Base-by-base conservation (phyloP, 192 early-diverging fungal species). In the Spinellus fusiger region DNA sequence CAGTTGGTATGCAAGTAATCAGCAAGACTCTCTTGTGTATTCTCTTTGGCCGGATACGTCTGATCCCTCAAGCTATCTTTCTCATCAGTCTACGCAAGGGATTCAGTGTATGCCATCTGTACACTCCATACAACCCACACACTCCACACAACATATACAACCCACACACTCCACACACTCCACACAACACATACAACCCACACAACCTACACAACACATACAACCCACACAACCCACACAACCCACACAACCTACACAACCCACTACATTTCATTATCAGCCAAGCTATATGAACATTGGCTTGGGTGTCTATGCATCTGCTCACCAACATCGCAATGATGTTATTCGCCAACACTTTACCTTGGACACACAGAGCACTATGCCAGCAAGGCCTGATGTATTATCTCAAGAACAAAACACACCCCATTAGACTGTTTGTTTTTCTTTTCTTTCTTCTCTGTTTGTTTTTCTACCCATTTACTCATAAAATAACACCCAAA, bases 291-390 rank as follows among this genome's bases (percentile, higher is more conserved):
- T 44, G 40, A 44, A 44, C 18, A 44, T 44, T 48, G 57, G 57
- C 3, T 48, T 59, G 22, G 57, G 57, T 33, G 57, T 59, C 2
- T 59, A 59, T 49, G 57, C 57, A 1, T 59, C 57, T 31, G 57
- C 57, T 23, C 57, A 59, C 18, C 57, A 59, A n/a, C 57, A 59
- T 20, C 57, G 46, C 22, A 48, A 38, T 22, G 57, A 59, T 49
- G 57, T 59, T 20, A 59, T 59, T 31, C 57, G 57, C 33, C 57
- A 59, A 34, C 57, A 59, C 33, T 47, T 59, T 29, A 38, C 44
- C 29, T 40, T 29, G 33, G 27, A 47, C 9, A 59, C 40, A 32
- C 49, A 40, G 25, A 31, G 25, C 23, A 31, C 32, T 12, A 32
- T 35, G 10, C 31, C 50, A 12, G 44, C 31, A 31, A 26, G 57